Evolutionary conservation across 345 rosid genomes (phyloP), one percentile per base, ranked within the genome.

Genomic region (Ailanthus altissimus): DNA sequence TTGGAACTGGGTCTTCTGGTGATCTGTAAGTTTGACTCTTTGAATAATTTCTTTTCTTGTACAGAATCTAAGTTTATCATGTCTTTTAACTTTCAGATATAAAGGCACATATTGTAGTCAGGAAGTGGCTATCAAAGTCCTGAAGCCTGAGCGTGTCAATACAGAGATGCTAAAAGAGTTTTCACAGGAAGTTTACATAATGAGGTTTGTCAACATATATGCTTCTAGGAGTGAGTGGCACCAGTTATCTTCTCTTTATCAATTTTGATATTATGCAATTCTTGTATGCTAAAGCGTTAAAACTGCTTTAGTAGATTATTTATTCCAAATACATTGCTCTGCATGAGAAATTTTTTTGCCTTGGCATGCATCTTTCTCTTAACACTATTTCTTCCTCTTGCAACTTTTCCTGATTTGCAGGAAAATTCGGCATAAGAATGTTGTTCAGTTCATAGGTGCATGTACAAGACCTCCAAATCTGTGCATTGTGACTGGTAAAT

Each of bases 361-460:
- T 50, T 15, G 42, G 47, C 21, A 50, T 66, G 43, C 66, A 43
- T 72, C 10, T 49, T 40, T 75, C 61, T 43, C 70, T 40, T 78
- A 69, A 70, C 67, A 45, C 53, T 58, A 65, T 79, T 47, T 69
- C 45, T 62, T 51, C 14, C 43, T 28, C 25, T 18, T 1, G 63
- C 36, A 28, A 75, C 23, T 40, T 73, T 58, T 69, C 54, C 75
- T 71, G 69, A 40, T 81, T 72, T 83, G 81, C 82, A 93, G 99
- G 91, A 95, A 95, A 87, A 84, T 95, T 53, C 88, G 98, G 61
- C 98, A 95, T 81, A 95, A 90, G 87, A 95, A 95, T 73, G 90
- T 95, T 62, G 93, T 95, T 79, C 99, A 95, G 74, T 93, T 95
- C 83, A 88, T 95, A 70, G 99, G 99, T 75, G 98, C 97, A 79